Conservation (phyloP, 1,284 basidiomycete species). For the Amylostereum areolatum region DNA sequence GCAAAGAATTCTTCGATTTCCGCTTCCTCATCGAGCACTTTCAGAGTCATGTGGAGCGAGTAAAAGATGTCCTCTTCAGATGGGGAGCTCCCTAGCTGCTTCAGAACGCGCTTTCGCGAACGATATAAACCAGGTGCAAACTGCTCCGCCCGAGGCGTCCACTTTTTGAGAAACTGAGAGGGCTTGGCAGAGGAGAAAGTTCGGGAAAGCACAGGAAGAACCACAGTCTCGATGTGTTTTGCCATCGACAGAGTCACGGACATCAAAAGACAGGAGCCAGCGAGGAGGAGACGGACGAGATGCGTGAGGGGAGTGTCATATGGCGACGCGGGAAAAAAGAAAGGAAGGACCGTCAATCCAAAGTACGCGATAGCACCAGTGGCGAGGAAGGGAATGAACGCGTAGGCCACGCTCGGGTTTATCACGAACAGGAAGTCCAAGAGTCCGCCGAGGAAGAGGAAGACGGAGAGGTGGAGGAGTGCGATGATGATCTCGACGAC, state of each 20-base stretch:
- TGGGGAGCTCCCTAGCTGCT: too few relatives aligned
- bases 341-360: background rate
- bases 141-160: too few relatives aligned
- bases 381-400: background rate
- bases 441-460: constrained; percentile 8
- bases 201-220: too few relatives aligned
- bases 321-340: background rate
- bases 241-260: too few relatives aligned
- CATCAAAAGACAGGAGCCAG: constrained; percentile 8
- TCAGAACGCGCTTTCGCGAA: too few relatives aligned
- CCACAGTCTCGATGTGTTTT: too few relatives aligned
- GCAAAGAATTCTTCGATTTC: constrained; percentile 29
- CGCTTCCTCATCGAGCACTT: constrained; percentile 24
- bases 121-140: too few relatives aligned
- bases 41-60: constrained; percentile 29
- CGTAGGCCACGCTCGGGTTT: constrained; percentile 9
- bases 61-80: too few relatives aligned
- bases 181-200: too few relatives aligned
- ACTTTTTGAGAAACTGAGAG: too few relatives aligned
- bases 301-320: background rate
- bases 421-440: constrained; percentile 1
- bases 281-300: constrained; percentile 12
- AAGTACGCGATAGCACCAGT: background rate
- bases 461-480: constrained; percentile 5
- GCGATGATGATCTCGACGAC: background rate